Base-by-base conservation (phyloP, 2,329 filamentous ascomycete genomes). In the Clarireedia sp. region DNA sequence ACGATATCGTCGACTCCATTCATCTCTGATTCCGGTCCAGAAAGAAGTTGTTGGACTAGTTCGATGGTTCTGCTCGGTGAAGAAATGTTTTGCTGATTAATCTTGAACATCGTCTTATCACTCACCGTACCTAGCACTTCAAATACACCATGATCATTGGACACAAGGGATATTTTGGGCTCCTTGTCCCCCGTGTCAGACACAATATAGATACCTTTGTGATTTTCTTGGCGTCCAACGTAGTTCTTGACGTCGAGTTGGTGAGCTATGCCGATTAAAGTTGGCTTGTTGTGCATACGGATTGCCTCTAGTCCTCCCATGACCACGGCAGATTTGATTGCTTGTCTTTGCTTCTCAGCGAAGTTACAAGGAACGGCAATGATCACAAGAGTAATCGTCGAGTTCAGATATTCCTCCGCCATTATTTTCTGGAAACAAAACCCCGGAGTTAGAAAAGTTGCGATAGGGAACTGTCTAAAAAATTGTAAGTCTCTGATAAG, bases 11-110 rank as follows among this genome's bases (percentile, higher is more conserved):
- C 85, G 67, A 99, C 83, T 68, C 97, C 91, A 60, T 75, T 77
- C 87, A 96, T 97, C 85, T 92, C 92, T 68, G 96, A 81, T 81
- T 96, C 96, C 73, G 91, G 90, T 67, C 97, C 94, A 81, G 96
- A 95, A 71, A 99, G 83, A 65, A 97, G 94, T 82, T 96, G 91
- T 79, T 97, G 90, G 64, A 97, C 94, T 57, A 94, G 92, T 85
- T 96, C 96, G 64, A 97, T 33, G 83, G 57, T 94, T 97, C 83
- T 94, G 95, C 86, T 96, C 96, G 87, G 97, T 97, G 60, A 97
- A 86, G 69, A 97, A 92, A 91, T 91, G 87, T 97, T 97, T 68
- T 97, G 83, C 78, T 97, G 92, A 78, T 99, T 94, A 69, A 99
- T 97, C 83, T 97, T 97, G 81, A 67, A 99, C 90, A 65, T 95